Percentiles rank a stretch among this genome's conserved stretches.
Evolutionary conservation across 768 basidiomycete genomes (phyloP).

Genomic region (Amanita polypyramis): DNA sequence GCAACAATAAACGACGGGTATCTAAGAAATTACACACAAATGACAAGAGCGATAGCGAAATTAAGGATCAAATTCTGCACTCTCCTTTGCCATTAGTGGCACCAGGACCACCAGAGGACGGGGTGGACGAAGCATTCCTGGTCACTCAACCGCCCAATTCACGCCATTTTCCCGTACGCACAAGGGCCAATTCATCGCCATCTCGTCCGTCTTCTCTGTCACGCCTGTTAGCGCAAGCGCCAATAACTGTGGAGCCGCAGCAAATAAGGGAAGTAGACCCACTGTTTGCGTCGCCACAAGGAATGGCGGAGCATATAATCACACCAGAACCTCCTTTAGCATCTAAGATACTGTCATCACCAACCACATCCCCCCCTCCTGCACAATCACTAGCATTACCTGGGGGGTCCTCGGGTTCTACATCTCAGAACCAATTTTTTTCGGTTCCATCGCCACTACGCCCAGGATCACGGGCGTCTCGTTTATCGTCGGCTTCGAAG

Average conservation of each 20-base stretch:
- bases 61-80: constrained; percentile 23
- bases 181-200: constrained; percentile 58
- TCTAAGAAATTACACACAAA: constrained; percentile 40
- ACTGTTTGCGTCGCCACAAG: background rate
- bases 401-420: background rate
- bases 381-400: constrained; percentile 15
- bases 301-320: background rate
- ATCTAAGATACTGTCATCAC: constrained; percentile 11
- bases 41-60: constrained; percentile 21
- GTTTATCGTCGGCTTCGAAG: constrained; percentile 55
- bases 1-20: constrained; percentile 50
- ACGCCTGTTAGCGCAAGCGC: constrained; percentile 67
- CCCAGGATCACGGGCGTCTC: constrained; percentile 64
- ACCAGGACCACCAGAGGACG: constrained; percentile 54
- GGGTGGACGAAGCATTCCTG: constrained; percentile 65
- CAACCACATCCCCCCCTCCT: constrained; percentile 12
- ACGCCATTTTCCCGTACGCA: constrained; percentile 52
- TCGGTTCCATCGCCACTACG: constrained; percentile 52
- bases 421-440: constrained; percentile 14
- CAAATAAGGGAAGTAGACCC: constrained; percentile 12
- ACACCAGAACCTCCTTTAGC: constrained; percentile 9
- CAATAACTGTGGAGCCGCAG: constrained; percentile 30
- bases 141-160: constrained; percentile 57
- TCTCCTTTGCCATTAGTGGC: constrained; percentile 30
- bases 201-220: constrained; percentile 75